Evolutionary conservation across 2,329 filamentous ascomycete genomes (phyloP).

Genomic region (Pezicula neosporulosa): DNA sequence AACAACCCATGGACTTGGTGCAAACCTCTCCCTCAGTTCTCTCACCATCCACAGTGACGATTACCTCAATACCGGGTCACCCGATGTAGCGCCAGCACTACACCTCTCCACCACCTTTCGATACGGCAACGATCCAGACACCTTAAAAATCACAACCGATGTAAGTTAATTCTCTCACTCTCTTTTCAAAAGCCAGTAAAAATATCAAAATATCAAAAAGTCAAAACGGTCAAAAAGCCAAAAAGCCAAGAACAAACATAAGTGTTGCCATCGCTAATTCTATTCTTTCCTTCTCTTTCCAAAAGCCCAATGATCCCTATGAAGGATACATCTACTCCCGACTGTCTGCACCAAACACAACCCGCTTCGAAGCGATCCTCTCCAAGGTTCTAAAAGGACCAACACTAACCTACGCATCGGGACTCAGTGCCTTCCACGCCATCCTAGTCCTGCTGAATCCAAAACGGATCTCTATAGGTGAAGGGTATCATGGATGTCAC

Average conservation of each 20-base stretch:
- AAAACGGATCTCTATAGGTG: slow-evolving; percentile 74
- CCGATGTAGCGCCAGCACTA: slow-evolving; percentile 82
- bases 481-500: slow-evolving; percentile 92
- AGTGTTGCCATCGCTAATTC: slow-evolving; percentile 13
- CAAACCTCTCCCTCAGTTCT: slow-evolving; percentile 56
- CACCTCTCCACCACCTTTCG: slow-evolving; percentile 91
- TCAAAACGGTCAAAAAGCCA: slow-evolving; percentile 1
- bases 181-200: no score
- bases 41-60: slow-evolving; percentile 81
- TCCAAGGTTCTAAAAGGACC: slow-evolving; percentile 68
- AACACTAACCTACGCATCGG: slow-evolving; percentile 75
- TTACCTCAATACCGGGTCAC: slow-evolving; percentile 60
- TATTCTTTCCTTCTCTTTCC: no score
- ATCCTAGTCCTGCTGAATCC: slow-evolving; percentile 83
- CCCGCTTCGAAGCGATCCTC: slow-evolving; percentile 81
- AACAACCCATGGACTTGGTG: slow-evolving; percentile 4
- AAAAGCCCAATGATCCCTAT: slow-evolving; percentile 44
- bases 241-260: slow-evolving; percentile 6
- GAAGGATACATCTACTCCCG: slow-evolving; percentile 83
- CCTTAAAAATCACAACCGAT: slow-evolving; percentile 55
- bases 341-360: slow-evolving; percentile 72
- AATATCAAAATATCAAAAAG: no score
- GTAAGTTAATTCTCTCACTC: slow-evolving; percentile 46
- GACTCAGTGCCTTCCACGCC: slow-evolving; percentile 85
- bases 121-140: slow-evolving; percentile 68